These are phyloP conservation scores for Capronia epimyces DNA, from an alignment of 2,329 filamentous ascomycete genomes.

Conservation along the genomic window DNA sequence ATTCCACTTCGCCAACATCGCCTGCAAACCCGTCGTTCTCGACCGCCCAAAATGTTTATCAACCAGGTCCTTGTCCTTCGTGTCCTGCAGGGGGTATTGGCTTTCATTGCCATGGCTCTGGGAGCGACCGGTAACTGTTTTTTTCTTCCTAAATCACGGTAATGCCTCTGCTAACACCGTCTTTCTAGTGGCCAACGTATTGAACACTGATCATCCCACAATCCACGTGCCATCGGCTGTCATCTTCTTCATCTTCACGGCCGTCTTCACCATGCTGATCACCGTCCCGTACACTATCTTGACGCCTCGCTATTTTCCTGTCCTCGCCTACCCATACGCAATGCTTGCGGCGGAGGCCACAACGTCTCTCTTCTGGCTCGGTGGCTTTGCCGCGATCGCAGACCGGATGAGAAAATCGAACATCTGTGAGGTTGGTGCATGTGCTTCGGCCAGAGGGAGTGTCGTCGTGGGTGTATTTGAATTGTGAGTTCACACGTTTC, in stretches of 20 bases:
- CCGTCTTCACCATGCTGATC: slow-evolving; percentile 69
- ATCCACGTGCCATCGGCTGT: slow-evolving; percentile 49
- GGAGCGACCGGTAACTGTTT: slow-evolving; percentile 52
- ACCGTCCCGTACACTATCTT: slow-evolving; percentile 64
- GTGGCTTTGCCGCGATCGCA: slow-evolving; percentile 68
- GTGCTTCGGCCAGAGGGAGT: slow-evolving; percentile 53
- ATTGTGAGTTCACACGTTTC: slow-evolving; percentile 32
- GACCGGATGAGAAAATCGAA: slow-evolving; percentile 55
- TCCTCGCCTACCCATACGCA: slow-evolving; percentile 58
- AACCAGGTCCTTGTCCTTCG: slow-evolving; percentile 59
- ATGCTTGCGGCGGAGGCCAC: slow-evolving; percentile 64
- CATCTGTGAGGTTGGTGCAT: slow-evolving; percentile 52
- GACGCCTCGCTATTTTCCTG: slow-evolving; percentile 58
- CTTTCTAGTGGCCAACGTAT: slow-evolving; percentile 9
- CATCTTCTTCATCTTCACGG: slow-evolving; percentile 74
- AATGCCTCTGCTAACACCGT: background rate
- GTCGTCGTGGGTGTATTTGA: slow-evolving; percentile 46
- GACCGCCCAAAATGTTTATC: slow-evolving; percentile 41
- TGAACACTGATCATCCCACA: slow-evolving; percentile 11
- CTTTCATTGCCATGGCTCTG: slow-evolving; percentile 69
- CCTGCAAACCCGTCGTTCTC: background rate
- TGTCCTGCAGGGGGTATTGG: slow-evolving; percentile 60
- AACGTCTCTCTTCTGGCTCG: slow-evolving; percentile 86
- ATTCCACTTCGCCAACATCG: background rate
- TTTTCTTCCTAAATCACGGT: background rate